Evolutionary conservation across 371 early-diverging fungal species (phyloP).

Genomic region (Lichtheimia hyalospora): DNA sequence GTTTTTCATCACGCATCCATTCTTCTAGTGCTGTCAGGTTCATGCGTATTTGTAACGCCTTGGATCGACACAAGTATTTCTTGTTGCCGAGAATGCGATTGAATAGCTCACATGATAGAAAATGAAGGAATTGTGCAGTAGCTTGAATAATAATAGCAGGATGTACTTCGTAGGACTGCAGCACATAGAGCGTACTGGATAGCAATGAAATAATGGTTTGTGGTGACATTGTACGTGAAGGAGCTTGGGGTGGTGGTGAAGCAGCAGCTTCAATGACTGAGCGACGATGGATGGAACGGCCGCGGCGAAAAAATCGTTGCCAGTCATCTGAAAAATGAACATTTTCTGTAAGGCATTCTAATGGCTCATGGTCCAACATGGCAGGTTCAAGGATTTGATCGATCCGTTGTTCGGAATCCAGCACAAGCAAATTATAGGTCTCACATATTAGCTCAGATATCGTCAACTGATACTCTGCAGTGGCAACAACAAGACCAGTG

Average conservation of each 20-base stretch:
- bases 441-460: slow-evolving; percentile 78
- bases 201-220: slow-evolving; percentile 63
- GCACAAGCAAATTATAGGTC: slow-evolving; percentile 64
- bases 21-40: slow-evolving; percentile 81
- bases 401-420: slow-evolving; percentile 62
- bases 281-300: slow-evolving; percentile 10
- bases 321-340: slow-evolving; percentile 70
- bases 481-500: slow-evolving; percentile 61
- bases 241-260: slow-evolving; percentile 5
- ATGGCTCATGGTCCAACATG: slow-evolving; percentile 74
- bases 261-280: background rate
- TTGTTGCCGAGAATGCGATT: slow-evolving; percentile 78
- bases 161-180: slow-evolving; percentile 67
- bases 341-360: slow-evolving; percentile 62
- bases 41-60: slow-evolving; percentile 83
- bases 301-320: slow-evolving; percentile 41
- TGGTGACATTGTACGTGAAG: slow-evolving; percentile 46
- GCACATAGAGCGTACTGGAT: slow-evolving; percentile 56
- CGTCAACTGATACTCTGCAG: slow-evolving; percentile 64
- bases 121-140: slow-evolving; percentile 74
- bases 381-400: slow-evolving; percentile 66
- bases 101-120: slow-evolving; percentile 74
- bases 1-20: slow-evolving; percentile 65
- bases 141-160: slow-evolving; percentile 70
- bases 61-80: slow-evolving; percentile 74